Conservation (phyloP, 352 stramenopile species). For the Globisporangium perplexum region DNA sequence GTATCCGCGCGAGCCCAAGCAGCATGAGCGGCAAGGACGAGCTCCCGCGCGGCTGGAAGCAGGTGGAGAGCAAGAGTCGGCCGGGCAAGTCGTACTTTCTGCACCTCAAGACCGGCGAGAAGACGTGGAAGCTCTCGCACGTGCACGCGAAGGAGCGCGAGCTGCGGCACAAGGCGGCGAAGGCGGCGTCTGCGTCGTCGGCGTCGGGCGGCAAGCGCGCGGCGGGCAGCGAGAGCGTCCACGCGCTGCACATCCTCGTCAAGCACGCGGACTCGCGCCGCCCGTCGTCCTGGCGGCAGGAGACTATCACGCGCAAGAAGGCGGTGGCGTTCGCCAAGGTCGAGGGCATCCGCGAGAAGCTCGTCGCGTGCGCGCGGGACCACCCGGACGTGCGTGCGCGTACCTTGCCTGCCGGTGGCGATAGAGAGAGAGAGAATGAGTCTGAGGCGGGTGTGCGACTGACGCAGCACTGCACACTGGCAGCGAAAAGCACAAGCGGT, state of each 20-base stretch:
- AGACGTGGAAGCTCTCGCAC: slow-evolving; percentile 85
- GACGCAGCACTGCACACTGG: background rate
- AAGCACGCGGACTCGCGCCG: slow-evolving; percentile 81
- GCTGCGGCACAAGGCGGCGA: slow-evolving; percentile 43
- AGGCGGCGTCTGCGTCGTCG: slow-evolving; percentile 2
- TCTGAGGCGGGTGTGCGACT: background rate
- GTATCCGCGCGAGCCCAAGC: background rate
- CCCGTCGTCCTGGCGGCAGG: slow-evolving; percentile 85
- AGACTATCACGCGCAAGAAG: slow-evolving; percentile 85
- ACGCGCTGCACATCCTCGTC: slow-evolving; percentile 84
- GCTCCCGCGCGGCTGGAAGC: slow-evolving; percentile 80
- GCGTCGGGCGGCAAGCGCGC: slow-evolving; percentile 8
- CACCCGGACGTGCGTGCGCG: slow-evolving; percentile 49
- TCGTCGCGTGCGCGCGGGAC: slow-evolving; percentile 63
- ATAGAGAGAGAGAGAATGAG: background rate
- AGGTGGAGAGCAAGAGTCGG: slow-evolving; percentile 85
- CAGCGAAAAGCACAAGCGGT: slow-evolving; percentile 27
- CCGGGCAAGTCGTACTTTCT: slow-evolving; percentile 82
- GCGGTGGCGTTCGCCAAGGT: slow-evolving; percentile 74
- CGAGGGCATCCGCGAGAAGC: slow-evolving; percentile 75
- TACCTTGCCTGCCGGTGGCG: no score
- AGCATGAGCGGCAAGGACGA: slow-evolving; percentile 23
- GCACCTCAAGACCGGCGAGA: slow-evolving; percentile 79
- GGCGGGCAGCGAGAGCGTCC: slow-evolving; percentile 32
- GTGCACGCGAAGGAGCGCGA: slow-evolving; percentile 80